Base-by-base conservation (phyloP, 768 basidiomycete species). In the Atractiella rhizophila region DNA sequence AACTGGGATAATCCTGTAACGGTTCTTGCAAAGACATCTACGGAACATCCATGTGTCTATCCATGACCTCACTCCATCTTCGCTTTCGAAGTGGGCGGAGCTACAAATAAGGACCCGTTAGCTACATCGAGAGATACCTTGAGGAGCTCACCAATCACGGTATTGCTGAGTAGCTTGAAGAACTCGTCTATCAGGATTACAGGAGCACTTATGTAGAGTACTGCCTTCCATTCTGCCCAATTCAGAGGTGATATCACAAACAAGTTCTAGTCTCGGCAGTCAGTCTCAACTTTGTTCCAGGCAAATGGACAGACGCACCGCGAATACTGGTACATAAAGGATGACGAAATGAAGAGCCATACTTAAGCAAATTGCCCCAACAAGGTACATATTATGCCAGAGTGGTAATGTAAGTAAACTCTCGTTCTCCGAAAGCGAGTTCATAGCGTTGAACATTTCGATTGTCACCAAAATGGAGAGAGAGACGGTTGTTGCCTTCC, bases 361-460 rank as follows among this genome's bases (percentile, higher is more conserved):
- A 58, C 81, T 86, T 40, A 98, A 62, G 13, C 74, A 58, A 54
- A 94, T 80, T 24, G 83, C 82, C 15, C 60, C 81, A 29, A 88
- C 80, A 15, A 96, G 72, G 67, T 74, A 94, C 43, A 71, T 73
- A 59, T 98, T 98, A 61, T 73, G 76, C 88, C 88, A 98, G 19
- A 91, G 59, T 3, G 88, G 88, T 32, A 98, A 63, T 25, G 68
- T 67, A 37, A 98, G 61, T 45, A 98, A 61, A 46, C 78, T 81
- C 64, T 94, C 88, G 59, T 91, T 94, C 62, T 98, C 88, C 16
- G 83, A 88, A 19, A 98, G 65, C 42, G 86, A 94, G 24, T 42
- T 51, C 76, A 85, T 82, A 27, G 81, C 82, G 60, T 88, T 88
- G 65, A 83, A 83, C 82, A 88, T 88, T 61, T 88, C 82, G 40